phyloP scores from a whole-genome alignment of 2,329 filamentous ascomycete species.

The Microascus cirrosus region DNA sequence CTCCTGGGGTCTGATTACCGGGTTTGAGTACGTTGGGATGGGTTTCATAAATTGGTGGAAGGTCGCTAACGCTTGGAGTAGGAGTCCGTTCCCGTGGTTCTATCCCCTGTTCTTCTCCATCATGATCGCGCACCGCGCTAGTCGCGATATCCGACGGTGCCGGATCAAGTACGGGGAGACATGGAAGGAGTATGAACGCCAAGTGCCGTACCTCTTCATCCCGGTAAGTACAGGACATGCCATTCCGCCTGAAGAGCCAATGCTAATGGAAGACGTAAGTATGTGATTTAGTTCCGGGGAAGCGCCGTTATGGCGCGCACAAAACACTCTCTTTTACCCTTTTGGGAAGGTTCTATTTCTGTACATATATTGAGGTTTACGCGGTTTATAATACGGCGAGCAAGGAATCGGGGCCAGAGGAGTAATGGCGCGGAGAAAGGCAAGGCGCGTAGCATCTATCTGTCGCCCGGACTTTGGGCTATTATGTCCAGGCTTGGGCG shows the following conservation, averaged over 20 bases:
- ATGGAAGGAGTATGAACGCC: constrained; percentile 69
- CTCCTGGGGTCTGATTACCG: constrained; percentile 39
- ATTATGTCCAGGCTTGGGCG: no score
- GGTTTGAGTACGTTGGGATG: constrained; percentile 25
- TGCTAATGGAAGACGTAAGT: not conserved
- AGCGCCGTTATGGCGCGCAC: not conserved
- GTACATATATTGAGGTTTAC: constrained; percentile 4
- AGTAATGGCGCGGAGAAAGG: not conserved
- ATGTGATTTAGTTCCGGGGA: not conserved
- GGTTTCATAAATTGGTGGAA: not conserved
- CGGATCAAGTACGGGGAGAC: constrained; percentile 70
- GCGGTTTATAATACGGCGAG: constrained; percentile 2
- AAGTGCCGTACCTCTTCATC: constrained; percentile 77
- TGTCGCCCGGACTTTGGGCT: no score
- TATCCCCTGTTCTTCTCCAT: constrained; percentile 71
- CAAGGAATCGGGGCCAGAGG: not conserved
- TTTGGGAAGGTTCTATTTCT: constrained; percentile 1
- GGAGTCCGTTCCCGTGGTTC: constrained; percentile 81
- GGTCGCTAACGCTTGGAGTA: constrained; percentile 9
- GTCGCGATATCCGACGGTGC: constrained; percentile 67
- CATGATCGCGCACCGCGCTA: constrained; percentile 75
- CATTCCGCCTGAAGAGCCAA: not conserved
- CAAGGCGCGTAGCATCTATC: no score
- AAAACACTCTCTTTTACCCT: not conserved
- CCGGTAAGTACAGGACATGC: constrained; percentile 30